phyloP scores from a whole-genome alignment of 1,139 yeast species.

The Pichia sp. region DNA sequence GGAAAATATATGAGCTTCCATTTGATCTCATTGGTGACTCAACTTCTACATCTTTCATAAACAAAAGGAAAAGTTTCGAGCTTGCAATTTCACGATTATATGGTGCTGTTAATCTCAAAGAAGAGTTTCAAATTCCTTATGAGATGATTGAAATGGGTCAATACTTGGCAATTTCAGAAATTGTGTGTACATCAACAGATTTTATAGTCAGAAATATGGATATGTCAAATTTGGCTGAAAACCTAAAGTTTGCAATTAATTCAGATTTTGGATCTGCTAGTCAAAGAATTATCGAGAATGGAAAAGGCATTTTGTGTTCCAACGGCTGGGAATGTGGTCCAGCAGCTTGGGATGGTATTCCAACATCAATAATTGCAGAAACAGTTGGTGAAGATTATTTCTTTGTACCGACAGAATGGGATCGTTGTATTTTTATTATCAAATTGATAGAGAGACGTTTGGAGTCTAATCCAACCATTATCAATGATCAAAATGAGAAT shows the following conservation, averaged over 20 bases:
- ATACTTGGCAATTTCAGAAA: slow-evolving; percentile 38
- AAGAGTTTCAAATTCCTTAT: slow-evolving; percentile 31
- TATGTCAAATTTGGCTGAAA: slow-evolving; percentile 31
- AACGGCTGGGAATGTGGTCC: slow-evolving; percentile 41
- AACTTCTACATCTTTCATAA: background rate
- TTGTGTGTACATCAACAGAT: slow-evolving; percentile 38
- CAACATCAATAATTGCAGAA: slow-evolving; percentile 34
- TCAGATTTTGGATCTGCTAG: slow-evolving; percentile 40
- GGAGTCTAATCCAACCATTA: slow-evolving; percentile 6
- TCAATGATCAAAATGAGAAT: slow-evolving; percentile 15
- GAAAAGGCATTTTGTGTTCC: slow-evolving; percentile 37
- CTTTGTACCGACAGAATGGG: slow-evolving; percentile 47
- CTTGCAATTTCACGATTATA: slow-evolving; percentile 38
- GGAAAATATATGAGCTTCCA: slow-evolving; percentile 26
- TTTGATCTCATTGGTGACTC: slow-evolving; percentile 31
- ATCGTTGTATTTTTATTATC: slow-evolving; percentile 39
- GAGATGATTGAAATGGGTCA: slow-evolving; percentile 39
- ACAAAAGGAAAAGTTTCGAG: slow-evolving; percentile 38
- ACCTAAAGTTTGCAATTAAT: slow-evolving; percentile 35
- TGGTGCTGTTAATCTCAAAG: slow-evolving; percentile 32
- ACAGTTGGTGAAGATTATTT: slow-evolving; percentile 43
- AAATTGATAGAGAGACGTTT: slow-evolving; percentile 32
- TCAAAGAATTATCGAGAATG: slow-evolving; percentile 37
- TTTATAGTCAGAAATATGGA: slow-evolving; percentile 30
- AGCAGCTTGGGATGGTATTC: slow-evolving; percentile 40